Conservation (phyloP, 768 basidiomycete genomes). For the Cystobasidium tubakii region DNA sequence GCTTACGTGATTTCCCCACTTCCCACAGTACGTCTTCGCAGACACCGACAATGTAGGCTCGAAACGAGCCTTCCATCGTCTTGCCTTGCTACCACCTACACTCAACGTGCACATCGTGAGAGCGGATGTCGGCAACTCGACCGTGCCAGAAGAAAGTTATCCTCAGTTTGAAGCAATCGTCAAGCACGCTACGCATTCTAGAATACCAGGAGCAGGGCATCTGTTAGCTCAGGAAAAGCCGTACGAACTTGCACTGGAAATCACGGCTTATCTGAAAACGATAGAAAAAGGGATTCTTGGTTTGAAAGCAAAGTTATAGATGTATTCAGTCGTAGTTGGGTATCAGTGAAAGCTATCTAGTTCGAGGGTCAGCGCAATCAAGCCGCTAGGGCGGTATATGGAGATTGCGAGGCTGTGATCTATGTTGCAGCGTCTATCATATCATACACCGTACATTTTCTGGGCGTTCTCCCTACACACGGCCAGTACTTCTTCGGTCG, state of each 20-base stretch:
- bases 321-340: no score
- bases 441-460: conserved; percentile 33
- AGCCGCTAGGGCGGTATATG: no score
- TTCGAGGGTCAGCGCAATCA: no score
- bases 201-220: conserved; percentile 42
- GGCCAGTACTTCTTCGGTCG: conserved; percentile 27
- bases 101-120: conserved; percentile 42
- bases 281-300: not conserved
- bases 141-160: conserved; percentile 36
- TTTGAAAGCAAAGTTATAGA: conserved; percentile 13
- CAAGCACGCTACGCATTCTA: conserved; percentile 35
- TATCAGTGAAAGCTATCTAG: no score
- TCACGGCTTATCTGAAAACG: conserved; percentile 31
- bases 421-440: not conserved
- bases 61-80: conserved; percentile 37
- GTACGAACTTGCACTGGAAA: conserved; percentile 35
- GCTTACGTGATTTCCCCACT: no score
- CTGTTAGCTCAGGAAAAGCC: conserved; percentile 45
- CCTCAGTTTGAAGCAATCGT: conserved; percentile 8
- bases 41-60: conserved; percentile 40
- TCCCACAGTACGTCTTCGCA: conserved; percentile 38
- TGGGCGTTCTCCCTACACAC: conserved; percentile 26
- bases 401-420: not conserved
- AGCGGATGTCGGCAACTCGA: conserved; percentile 40
- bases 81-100: conserved; percentile 34